Evolutionary conservation across 2,329 filamentous ascomycete genomes (phyloP).

Genomic region (Blumeria hordei): DNA sequence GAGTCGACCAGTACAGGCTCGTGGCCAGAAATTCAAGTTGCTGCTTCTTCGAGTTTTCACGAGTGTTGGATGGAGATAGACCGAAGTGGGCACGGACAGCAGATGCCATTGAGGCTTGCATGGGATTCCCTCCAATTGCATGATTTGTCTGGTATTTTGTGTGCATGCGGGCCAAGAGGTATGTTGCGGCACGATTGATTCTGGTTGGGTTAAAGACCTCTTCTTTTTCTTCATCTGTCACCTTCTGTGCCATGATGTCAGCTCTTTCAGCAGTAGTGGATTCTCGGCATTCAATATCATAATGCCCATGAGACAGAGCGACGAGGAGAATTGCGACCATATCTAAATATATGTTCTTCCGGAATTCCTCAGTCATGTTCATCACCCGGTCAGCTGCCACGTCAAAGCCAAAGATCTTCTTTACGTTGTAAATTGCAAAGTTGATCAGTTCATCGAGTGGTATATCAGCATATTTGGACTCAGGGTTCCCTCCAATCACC

Average conservation of each 20-base stretch:
- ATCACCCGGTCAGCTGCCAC: no score
- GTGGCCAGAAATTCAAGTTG: neutral
- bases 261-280: neutral
- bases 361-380: no score
- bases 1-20: neutral
- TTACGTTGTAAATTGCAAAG: no score
- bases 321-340: no score
- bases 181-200: neutral
- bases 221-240: neutral
- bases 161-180: neutral
- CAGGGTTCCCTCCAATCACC: no score
- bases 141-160: neutral
- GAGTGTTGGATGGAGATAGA: neutral
- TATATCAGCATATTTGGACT: no score
- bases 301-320: no score
- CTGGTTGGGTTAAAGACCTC: neutral
- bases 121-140: neutral
- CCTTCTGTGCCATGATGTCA: no score
- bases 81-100: neutral
- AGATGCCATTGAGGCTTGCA: neutral
- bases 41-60: neutral
- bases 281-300: neutral
- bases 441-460: no score
- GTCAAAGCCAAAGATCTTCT: no score
- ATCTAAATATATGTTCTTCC: no score